Base-by-base conservation (phyloP, 2,329 filamentous ascomycete species). In the Emmonsiellopsis sp. region DNA sequence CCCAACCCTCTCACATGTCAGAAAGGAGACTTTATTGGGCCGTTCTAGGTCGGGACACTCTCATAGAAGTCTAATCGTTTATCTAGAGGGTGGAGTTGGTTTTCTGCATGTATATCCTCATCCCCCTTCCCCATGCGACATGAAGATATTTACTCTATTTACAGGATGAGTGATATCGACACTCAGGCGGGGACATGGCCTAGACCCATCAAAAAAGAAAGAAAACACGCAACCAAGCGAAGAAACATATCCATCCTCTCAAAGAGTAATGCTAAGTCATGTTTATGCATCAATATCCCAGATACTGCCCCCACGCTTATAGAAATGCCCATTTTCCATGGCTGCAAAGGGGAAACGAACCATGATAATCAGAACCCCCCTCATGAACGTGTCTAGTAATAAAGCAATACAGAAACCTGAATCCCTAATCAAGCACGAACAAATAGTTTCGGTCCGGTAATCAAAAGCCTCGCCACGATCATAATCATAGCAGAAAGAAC, bases 361-460 rank as follows among this genome's bases (percentile, higher is more conserved):
- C 21, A 32, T 33, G 6, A 6, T 27, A 27, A 5, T 27, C 21
- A 1, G 21, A 27, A 27, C 21, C 21, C 21, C 17, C 17, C 11
- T 13, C 6, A n/a, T 49, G 10, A n/a, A 7, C 5, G 3, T 5
- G 47, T 31, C 21, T 36, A 14, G 13, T 1, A 31, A 33, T 6
- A 48, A 27, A 3, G 5, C 33, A 8, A 17, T 10, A 39, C 13
- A 47, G 14, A 47, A 8, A 13, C 17, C 32, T 33, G 34, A 17
- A 44, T 42, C 31, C 14, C 27, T 27, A n/a, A 52, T 69, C 57
- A 72, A 21, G 62, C 62, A 45, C 61, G 61, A 27, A 58, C 55
- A 45, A 59, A 53, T 8, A 72, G 42, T 7, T 57, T 61, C 3
- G 59, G 60, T 2, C 69, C 69, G 1, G 68, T 66, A 45, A 65